Conservation (phyloP, 2,329 filamentous ascomycete species). For the Rhexocercosporidium sp. region DNA sequence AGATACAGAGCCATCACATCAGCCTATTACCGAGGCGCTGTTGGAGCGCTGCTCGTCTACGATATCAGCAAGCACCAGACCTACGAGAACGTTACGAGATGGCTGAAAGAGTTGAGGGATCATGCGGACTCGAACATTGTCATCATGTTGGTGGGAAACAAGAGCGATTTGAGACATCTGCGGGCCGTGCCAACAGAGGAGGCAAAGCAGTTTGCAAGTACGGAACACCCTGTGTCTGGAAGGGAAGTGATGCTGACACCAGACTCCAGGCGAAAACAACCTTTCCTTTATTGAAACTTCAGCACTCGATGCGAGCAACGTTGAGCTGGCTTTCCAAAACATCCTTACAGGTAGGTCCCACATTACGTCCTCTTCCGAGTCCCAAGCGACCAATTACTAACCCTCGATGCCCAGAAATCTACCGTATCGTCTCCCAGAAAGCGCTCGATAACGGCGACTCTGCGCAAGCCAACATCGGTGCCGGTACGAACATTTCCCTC, state of each 20-base stretch:
- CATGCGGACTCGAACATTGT: constrained; percentile 99
- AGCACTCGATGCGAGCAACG: constrained; percentile 97
- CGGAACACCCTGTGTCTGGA: constrained; percentile 35
- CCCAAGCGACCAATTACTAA: constrained; percentile 13
- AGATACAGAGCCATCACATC: constrained; percentile 99
- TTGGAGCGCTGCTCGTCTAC: constrained; percentile 96
- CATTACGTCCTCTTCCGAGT: background rate
- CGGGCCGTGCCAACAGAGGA: constrained; percentile 97
- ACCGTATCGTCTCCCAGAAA: constrained; percentile 98
- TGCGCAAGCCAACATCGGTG: constrained; percentile 77
- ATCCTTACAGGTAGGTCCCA: constrained; percentile 85
- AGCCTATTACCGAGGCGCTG: constrained; percentile 97
- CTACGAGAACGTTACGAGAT: constrained; percentile 98
- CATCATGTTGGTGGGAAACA: constrained; percentile 99
- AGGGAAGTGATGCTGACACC: constrained; percentile 38
- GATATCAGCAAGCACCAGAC: constrained; percentile 99
- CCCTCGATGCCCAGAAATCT: constrained; percentile 76
- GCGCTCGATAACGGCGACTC: constrained; percentile 89
- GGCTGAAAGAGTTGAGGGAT: constrained; percentile 97
- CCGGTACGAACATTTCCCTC: constrained; percentile 83
- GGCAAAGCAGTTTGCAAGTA: constrained; percentile 97
- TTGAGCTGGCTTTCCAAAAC: constrained; percentile 99
- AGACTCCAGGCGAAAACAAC: constrained; percentile 83
- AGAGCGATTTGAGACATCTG: constrained; percentile 99
- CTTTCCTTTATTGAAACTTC: constrained; percentile 99